Evolutionary conservation across 495 filamentous ascomycete genomes (phyloP).

Genomic region (Trichodelitschia bisporula): DNA sequence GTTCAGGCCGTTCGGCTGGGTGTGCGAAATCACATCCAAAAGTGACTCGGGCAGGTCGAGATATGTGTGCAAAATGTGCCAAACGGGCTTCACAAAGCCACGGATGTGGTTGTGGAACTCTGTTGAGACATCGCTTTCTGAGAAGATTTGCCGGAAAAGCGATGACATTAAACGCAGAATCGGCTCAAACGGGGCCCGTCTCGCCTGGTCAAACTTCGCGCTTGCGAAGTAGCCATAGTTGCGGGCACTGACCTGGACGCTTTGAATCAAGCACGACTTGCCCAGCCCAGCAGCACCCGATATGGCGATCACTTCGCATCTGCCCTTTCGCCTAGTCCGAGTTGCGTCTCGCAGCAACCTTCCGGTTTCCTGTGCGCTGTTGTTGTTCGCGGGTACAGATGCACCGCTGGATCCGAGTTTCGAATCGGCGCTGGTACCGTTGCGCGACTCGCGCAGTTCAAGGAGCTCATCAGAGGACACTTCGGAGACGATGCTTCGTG

Average conservation of each 20-base stretch:
- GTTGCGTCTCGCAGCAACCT: constrained; percentile 18
- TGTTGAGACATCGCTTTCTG: constrained; percentile 63
- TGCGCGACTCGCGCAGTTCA: background rate
- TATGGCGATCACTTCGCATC: constrained; percentile 58
- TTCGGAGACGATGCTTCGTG: background rate
- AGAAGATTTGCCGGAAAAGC: constrained; percentile 75
- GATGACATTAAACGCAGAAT: constrained; percentile 58
- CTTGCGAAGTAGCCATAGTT: constrained; percentile 57
- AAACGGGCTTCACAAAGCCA: constrained; percentile 46
- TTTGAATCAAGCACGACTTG: constrained; percentile 63
- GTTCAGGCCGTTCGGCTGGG: constrained; percentile 2
- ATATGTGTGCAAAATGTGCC: constrained; percentile 51
- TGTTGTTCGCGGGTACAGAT: background rate
- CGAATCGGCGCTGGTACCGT: too few species aligned
- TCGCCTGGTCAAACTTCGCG: constrained; percentile 64
- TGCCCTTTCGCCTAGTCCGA: constrained; percentile 38
- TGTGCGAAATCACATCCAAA: constrained; percentile 25
- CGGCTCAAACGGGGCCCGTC: constrained; percentile 60
- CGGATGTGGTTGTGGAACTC: constrained; percentile 57
- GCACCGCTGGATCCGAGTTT: too few species aligned
- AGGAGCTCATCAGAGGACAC: background rate
- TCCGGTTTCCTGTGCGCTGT: constrained; percentile 3
- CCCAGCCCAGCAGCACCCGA: constrained; percentile 55
- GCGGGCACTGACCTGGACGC: constrained; percentile 46
- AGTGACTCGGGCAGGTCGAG: constrained; percentile 52